Evolutionary conservation across 176 grass and related monocot genomes (phyloP), one percentile per base, ranked within the genome.

Genomic region (Oryza nivara): DNA sequence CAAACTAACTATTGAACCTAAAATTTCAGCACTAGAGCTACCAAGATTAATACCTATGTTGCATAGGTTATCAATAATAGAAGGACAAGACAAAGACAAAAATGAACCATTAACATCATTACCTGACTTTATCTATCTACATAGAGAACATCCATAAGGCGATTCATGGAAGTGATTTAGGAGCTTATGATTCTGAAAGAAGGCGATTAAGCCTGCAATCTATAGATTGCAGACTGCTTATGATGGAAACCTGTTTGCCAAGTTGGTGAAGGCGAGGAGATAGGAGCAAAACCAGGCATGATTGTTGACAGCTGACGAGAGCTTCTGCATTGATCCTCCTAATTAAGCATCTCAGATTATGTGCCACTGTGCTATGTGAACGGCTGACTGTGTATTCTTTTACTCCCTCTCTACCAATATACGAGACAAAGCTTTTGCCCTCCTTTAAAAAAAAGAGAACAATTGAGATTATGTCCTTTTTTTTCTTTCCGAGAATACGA

Each of bases 71-170:
- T 32, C 30, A 32, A 32, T 32, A 32, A 32, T 32, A 32, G 30
- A 32, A 32, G 30, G 30, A 32, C 30, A 32, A 32, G 30, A 32
- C 30, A 32, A 32, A 32, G 30, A 32, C 30, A 32, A 32, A 32
- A 32, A 32, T 32, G 30, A 32, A 32, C 30, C 30, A 32, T 32
- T 32, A 32, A 32, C 30, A 32, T 32, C 30, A 32, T 32, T 32
- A 32, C 30, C 30, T 32, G 30, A 32, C 30, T 32, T 30, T 87
- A 19, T 90, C 92, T 26, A 86, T 99, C 60, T 91, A 92, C 88
- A 74, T 99, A n/a, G 80, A 88, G 75, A 88, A 96, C 88, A 99
- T 99, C 51, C 68, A 95, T 7, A 94, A 82, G 19, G 97, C 83
- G 2, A 99, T 88, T n/a, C 97, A 99, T 25, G 79, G 86, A 46